phyloP scores from a whole-genome alignment of 345 rosid species.

The Populus nigra region DNA sequence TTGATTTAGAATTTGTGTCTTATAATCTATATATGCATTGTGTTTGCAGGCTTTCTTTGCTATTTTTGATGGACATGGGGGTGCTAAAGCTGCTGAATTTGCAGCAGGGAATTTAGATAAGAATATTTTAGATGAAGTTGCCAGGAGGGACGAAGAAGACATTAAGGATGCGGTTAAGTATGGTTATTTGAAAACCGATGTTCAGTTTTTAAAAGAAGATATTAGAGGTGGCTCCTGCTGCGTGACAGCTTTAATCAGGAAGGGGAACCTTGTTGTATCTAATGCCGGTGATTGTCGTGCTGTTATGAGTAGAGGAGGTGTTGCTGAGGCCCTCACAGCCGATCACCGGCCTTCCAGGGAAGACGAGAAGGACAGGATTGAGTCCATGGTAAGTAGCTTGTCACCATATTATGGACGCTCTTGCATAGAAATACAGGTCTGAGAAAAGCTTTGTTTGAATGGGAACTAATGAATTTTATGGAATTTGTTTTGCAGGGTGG shows the following conservation, averaged over 20 bases:
- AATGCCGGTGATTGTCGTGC: slow-evolving; percentile 95
- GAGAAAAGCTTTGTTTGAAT: not conserved
- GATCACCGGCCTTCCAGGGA: slow-evolving; percentile 83
- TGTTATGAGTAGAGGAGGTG: slow-evolving; percentile 72
- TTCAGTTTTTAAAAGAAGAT: slow-evolving; percentile 59
- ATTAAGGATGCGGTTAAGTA: slow-evolving; percentile 56
- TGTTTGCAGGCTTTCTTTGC: slow-evolving; percentile 67
- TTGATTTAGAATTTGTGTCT: not conserved
- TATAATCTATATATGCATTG: not conserved
- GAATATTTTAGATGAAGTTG: slow-evolving; percentile 48
- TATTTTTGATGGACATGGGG: slow-evolving; percentile 91
- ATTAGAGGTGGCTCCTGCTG: slow-evolving; percentile 74
- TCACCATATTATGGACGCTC: not conserved
- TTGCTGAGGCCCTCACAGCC: slow-evolving; percentile 71
- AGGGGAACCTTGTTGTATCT: slow-evolving; percentile 71
- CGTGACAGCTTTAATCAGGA: slow-evolving; percentile 68
- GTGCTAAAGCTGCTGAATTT: slow-evolving; percentile 73
- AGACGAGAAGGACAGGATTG: slow-evolving; percentile 72
- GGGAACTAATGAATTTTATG: not conserved
- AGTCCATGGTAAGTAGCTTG: slow-evolving; percentile 47
- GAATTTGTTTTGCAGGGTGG: slow-evolving; percentile 53
- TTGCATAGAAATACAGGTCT: not conserved
- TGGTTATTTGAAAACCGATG: slow-evolving; percentile 75
- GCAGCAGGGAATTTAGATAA: slow-evolving; percentile 63
- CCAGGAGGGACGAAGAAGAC: slow-evolving; percentile 34